Evolutionary conservation across 441 rosid species (phyloP), one percentile per base, ranked within the genome.

Genomic region (Arabidopsis lyrata): DNA sequence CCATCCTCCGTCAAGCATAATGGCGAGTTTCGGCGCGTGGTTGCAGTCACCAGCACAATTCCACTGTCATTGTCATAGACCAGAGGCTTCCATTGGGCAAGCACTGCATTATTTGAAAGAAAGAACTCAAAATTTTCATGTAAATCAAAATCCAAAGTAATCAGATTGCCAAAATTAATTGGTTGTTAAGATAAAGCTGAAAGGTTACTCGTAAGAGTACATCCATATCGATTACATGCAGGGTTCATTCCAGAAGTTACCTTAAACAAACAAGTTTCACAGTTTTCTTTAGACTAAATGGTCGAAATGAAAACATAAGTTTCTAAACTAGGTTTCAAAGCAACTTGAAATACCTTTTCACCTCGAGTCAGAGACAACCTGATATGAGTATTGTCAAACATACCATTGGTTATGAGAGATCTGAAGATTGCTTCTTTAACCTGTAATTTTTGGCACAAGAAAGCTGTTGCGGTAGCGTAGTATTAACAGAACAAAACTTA

Each of bases 51-150:
- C 59, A 93, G 83, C 53, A 81, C 84, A 66, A 91, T 85, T 41
- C 95, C 96, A 45, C 83, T 83, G 27, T 78, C 79, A 53, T 93
- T 93, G 70, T 93, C 97, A 80, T 93, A 93, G 6, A 93, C 92
- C n/a, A 95, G 95, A 59, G 95, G 92, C 78, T 93, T 93, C 97
- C 97, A 91, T 70, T 93, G 96, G 4, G 96, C 81, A 73, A 93
- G 96, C 63, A 93, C 96, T 93, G 87, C 79, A 81, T 57, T 68
- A 67, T 74, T 73, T 50, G 27, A 42, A 74, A 29, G 58, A 48
- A 24, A 24, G 27, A 24, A 24, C 27, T 24, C 27, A 3, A 3
- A 24, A 2, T 24, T 24, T 24, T 24, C 27, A 24, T 24, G 27
- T 24, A 24, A 24, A 39, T 1, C 1, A 12, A 11, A 45, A 11